Conservation (phyloP, 208 protist genomes). For the Leishmania amazonensis region DNA sequence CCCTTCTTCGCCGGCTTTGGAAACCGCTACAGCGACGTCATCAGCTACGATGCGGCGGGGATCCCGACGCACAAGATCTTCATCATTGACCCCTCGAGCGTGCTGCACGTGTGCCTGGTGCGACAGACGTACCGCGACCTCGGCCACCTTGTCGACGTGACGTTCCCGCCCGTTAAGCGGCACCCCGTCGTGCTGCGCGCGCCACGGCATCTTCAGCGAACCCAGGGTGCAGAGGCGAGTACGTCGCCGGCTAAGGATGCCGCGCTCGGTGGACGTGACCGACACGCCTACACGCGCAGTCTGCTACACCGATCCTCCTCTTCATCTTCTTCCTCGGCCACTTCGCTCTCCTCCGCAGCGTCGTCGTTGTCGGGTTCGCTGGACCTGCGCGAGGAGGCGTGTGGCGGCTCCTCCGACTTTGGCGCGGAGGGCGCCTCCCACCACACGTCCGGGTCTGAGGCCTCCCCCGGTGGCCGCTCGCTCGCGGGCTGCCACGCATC, state of each 20-base stretch:
- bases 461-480: not conserved
- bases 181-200: slow-evolving; percentile 16
- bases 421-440: not conserved
- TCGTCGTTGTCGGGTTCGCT: not conserved
- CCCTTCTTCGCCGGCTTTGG: slow-evolving; percentile 94
- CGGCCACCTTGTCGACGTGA: slow-evolving; percentile 79
- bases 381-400: slow-evolving; percentile 1
- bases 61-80: slow-evolving; percentile 88
- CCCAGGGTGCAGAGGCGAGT: not conserved
- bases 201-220: slow-evolving; percentile 11
- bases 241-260: not conserved
- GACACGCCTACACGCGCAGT: slow-evolving; percentile 18
- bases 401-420: not conserved
- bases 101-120: slow-evolving; percentile 76
- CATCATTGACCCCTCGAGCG: slow-evolving; percentile 84
- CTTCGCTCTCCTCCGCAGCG: not conserved
- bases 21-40: slow-evolving; percentile 90
- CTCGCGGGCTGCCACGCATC: slow-evolving; percentile 9
- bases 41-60: slow-evolving; percentile 80
- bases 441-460: not conserved
- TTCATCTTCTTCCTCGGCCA: slow-evolving; percentile 13
- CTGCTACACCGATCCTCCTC: slow-evolving; percentile 28
- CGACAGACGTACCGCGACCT: slow-evolving; percentile 81
- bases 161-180: slow-evolving; percentile 69
- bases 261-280: not conserved